Evolutionary conservation across 2,329 filamentous ascomycete species (phyloP).

Genomic region (Dothideomycetes sp.): DNA sequence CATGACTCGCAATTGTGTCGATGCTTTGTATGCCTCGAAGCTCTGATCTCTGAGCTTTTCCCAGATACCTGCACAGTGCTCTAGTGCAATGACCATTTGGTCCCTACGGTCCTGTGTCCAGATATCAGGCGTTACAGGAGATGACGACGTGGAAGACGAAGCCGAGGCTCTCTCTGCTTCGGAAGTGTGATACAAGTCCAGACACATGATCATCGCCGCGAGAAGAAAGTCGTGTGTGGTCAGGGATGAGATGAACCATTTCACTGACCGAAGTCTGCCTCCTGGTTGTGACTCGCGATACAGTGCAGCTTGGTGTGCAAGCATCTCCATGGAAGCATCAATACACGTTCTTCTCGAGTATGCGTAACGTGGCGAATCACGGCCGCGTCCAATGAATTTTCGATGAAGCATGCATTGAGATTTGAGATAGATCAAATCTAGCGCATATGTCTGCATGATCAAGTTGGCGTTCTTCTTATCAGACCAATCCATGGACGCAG

Average conservation of each 20-base stretch:
- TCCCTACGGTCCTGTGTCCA: constrained; percentile 44
- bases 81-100: constrained; percentile 68
- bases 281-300: constrained; percentile 63
- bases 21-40: constrained; percentile 85
- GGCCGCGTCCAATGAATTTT: constrained; percentile 70
- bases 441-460: constrained; percentile 72
- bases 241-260: constrained; percentile 70
- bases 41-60: constrained; percentile 64
- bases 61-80: constrained; percentile 71
- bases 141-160: constrained; percentile 15
- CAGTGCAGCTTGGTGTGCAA: constrained; percentile 67
- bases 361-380: constrained; percentile 69
- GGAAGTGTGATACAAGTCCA: constrained; percentile 69
- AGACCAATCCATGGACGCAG: constrained; percentile 63
- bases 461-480: constrained; percentile 34
- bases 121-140: constrained; percentile 26
- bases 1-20: constrained; percentile 72
- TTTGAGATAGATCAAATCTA: constrained; percentile 82
- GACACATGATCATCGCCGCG: constrained; percentile 71
- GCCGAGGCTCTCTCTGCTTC: constrained; percentile 31
- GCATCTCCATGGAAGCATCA: constrained; percentile 73
- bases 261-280: constrained; percentile 62
- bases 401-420: constrained; percentile 82
- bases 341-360: constrained; percentile 78
- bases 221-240: constrained; percentile 79